phyloP scores from a whole-genome alignment of 202 grass and related monocot genomes.

The Zoysia matrella region DNA sequence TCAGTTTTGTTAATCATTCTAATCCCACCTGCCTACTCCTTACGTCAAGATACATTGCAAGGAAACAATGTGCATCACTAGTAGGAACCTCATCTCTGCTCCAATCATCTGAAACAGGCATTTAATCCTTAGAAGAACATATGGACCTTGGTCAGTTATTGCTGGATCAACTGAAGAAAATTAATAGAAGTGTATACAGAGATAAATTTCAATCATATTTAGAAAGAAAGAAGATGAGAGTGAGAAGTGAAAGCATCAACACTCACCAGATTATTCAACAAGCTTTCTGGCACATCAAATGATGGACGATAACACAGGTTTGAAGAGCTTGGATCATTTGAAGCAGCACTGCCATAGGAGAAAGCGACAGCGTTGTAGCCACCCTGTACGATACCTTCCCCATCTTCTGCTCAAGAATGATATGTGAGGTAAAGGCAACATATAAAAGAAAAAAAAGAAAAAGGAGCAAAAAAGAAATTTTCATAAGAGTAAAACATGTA shows the following conservation, averaged over 20 bases:
- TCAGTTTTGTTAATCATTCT: conserved; percentile 70
- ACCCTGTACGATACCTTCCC: conserved; percentile 32
- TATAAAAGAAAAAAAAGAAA: conserved; percentile 22
- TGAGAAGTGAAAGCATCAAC: conserved; percentile 35
- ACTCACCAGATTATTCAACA: conserved; percentile 86
- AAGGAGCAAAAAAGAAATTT: too few species aligned
- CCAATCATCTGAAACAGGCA: conserved; percentile 95
- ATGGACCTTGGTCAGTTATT: conserved; percentile 71
- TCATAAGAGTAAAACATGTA: too few species aligned
- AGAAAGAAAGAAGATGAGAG: conserved; percentile 36
- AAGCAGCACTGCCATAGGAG: conserved; percentile 67
- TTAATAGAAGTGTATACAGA: conserved; percentile 43
- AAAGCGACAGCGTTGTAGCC: conserved; percentile 71
- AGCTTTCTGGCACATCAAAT: conserved; percentile 81
- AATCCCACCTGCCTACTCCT: conserved; percentile 94
- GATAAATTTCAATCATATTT: conserved; percentile 45
- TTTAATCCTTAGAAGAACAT: conserved; percentile 87
- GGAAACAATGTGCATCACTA: conserved; percentile 78
- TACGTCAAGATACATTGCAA: conserved; percentile 93
- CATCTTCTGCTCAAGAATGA: conserved; percentile 54
- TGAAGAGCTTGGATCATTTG: conserved; percentile 45
- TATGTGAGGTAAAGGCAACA: conserved; percentile 36
- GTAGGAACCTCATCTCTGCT: conserved; percentile 98
- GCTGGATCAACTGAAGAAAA: conserved; percentile 70
- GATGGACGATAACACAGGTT: conserved; percentile 59